Evolutionary conservation across 1,284 basidiomycete genomes (phyloP).

Genomic region (Ganoderma boninense): DNA sequence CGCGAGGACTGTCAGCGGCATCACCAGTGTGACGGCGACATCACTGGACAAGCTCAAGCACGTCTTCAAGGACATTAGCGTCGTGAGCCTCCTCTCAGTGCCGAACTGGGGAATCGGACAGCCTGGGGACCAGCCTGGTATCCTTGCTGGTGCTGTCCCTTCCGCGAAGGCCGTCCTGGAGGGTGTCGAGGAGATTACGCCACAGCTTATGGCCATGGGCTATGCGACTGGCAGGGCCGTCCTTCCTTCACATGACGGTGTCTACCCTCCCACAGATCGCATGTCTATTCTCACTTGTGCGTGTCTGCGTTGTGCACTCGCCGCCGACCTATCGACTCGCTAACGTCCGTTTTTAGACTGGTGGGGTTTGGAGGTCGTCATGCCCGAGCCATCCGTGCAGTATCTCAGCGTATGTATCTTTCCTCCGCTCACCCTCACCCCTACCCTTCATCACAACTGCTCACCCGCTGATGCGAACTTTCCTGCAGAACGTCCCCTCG

Average conservation of each 20-base stretch:
- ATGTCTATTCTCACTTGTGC: slow-evolving; percentile 83
- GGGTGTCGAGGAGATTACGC: slow-evolving; percentile 75
- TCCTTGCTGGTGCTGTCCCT: slow-evolving; percentile 77
- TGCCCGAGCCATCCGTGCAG: slow-evolving; percentile 72
- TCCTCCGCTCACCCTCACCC: background rate
- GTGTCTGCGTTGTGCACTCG: background rate
- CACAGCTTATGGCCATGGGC: slow-evolving; percentile 78
- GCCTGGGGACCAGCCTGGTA: slow-evolving; percentile 60
- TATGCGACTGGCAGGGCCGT: slow-evolving; percentile 76
- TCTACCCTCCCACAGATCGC: slow-evolving; percentile 78
- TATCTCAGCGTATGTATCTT: slow-evolving; percentile 58
- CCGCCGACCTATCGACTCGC: background rate
- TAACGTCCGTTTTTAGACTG: slow-evolving; percentile 59
- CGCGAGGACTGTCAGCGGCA: slow-evolving; percentile 15
- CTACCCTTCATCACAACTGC: background rate
- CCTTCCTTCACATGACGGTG: slow-evolving; percentile 71
- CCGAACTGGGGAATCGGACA: slow-evolving; percentile 70
- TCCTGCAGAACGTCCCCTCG: slow-evolving; percentile 61
- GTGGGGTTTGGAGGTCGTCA: slow-evolving; percentile 82
- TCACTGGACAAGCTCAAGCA: slow-evolving; percentile 58
- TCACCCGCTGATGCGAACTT: background rate
- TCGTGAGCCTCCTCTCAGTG: slow-evolving; percentile 62
- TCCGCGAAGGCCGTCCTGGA: slow-evolving; percentile 74
- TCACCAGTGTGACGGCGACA: slow-evolving; percentile 54
- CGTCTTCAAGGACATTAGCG: slow-evolving; percentile 62